Conservation (phyloP, 352 stramenopile species). For the Phytopythium chamaehyphon region DNA sequence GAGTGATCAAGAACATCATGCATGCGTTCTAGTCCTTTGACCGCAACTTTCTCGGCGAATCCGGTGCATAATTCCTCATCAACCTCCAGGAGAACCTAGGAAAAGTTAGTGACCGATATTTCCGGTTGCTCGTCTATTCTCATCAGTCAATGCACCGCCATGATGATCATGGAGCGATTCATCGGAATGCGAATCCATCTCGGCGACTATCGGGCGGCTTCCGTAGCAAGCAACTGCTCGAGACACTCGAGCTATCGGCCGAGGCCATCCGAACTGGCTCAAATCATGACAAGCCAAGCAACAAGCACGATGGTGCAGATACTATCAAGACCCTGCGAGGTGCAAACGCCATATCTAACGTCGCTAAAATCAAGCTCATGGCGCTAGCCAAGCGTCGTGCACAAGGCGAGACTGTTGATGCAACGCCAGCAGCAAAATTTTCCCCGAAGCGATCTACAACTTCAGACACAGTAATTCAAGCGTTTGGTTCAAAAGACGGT, state of each 20-base stretch:
- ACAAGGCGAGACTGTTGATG: no score
- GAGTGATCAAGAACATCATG: no score
- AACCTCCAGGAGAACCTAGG: no score
- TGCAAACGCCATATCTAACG: conserved; percentile 7
- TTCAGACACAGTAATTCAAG: not conserved
- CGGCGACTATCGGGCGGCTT: conserved; percentile 13
- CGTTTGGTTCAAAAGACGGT: not conserved
- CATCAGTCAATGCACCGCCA: not conserved
- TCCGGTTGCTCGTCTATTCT: conserved; percentile 4
- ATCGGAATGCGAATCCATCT: not conserved
- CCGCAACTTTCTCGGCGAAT: no score
- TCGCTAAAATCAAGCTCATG: conserved; percentile 24
- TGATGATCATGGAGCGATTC: not conserved
- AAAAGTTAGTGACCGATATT: conserved; percentile 3
- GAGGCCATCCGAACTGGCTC: conserved; percentile 18
- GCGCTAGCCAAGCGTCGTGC: conserved; percentile 24
- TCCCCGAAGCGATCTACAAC: not conserved
- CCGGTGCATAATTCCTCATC: no score
- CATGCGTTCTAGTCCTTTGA: no score
- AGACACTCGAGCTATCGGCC: conserved; percentile 22
- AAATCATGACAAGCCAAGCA: not conserved
- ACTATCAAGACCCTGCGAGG: not conserved
- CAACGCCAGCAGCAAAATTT: not conserved
- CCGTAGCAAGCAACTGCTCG: conserved; percentile 25
- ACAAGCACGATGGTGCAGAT: not conserved